Conservation (phyloP, 768 basidiomycete species). For the Epithele typhae region DNA sequence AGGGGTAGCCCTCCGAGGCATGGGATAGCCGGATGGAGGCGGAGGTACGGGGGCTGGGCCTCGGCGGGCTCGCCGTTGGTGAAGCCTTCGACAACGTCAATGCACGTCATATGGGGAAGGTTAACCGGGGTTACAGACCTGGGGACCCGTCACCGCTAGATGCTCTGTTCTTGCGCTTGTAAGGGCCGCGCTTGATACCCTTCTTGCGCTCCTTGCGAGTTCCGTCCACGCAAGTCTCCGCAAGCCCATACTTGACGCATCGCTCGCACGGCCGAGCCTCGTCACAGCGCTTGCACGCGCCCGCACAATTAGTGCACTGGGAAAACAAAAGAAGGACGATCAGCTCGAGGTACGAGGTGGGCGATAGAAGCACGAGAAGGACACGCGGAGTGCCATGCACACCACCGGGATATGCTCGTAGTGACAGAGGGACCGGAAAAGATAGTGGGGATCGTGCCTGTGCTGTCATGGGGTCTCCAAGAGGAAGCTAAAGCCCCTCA, state of each 20-base stretch:
- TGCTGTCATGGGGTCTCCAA: too few species aligned
- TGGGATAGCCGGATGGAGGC: constrained; percentile 20
- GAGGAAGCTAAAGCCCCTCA: too few species aligned
- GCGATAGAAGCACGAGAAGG: too few species aligned
- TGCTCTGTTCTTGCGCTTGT: constrained; percentile 47
- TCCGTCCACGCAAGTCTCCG: constrained; percentile 54
- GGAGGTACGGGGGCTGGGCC: constrained; percentile 2
- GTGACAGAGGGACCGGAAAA: too few species aligned
- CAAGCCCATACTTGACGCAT: constrained; percentile 59
- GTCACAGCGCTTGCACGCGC: constrained; percentile 54
- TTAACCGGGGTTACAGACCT: background rate
- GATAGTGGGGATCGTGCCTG: too few species aligned
- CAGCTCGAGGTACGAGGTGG: too few species aligned
- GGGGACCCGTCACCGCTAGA: constrained; percentile 17
- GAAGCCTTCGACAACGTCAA: constrained; percentile 6
- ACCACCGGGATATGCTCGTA: too few species aligned
- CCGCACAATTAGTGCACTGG: constrained; percentile 55
- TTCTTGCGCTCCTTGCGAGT: constrained; percentile 63
- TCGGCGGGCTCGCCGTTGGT: background rate
- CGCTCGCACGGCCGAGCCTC: constrained; percentile 59
- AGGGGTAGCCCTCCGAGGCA: constrained; percentile 39
- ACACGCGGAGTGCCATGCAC: too few species aligned
- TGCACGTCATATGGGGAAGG: background rate
- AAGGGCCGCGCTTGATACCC: constrained; percentile 53
- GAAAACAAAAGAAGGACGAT: constrained; percentile 3